phyloP scores from a whole-genome alignment of 148 eudicot genomes.

The Rhododendron kiyosumense region DNA sequence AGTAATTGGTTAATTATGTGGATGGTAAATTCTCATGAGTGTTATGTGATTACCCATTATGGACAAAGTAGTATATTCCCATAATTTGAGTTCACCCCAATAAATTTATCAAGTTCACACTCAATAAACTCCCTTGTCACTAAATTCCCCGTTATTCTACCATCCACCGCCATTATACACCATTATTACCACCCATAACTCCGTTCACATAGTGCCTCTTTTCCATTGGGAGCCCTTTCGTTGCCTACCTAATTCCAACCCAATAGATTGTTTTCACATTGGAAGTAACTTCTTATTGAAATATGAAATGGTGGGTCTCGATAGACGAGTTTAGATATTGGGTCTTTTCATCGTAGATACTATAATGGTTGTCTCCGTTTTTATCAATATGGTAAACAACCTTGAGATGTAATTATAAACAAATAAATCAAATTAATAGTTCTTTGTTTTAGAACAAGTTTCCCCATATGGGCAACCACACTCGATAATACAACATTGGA shows the following conservation, averaged over 20 bases:
- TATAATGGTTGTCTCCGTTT: background rate
- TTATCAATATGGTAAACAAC: too few species aligned
- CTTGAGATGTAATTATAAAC: too few species aligned
- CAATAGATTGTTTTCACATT: background rate
- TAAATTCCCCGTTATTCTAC: background rate
- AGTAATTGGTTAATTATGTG: background rate
- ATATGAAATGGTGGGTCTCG: background rate
- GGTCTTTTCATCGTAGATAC: background rate
- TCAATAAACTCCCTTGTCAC: background rate
- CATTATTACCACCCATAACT: background rate
- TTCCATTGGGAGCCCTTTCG: too few species aligned
- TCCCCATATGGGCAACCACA: too few species aligned
- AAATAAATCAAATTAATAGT: too few species aligned
- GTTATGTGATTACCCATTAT: too few species aligned
- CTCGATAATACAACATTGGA: too few species aligned
- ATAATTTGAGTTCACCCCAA: background rate
- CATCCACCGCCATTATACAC: background rate
- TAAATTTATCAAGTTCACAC: background rate
- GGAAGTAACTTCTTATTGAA: background rate
- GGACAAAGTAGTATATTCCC: background rate
- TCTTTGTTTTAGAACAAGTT: too few species aligned
- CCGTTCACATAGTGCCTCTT: background rate
- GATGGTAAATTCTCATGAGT: background rate
- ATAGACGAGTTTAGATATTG: too few species aligned
- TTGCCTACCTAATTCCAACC: too few species aligned